Evolutionary conservation across 805 yeast genomes (phyloP).

Genomic region (Saccharomycopsis sp.): DNA sequence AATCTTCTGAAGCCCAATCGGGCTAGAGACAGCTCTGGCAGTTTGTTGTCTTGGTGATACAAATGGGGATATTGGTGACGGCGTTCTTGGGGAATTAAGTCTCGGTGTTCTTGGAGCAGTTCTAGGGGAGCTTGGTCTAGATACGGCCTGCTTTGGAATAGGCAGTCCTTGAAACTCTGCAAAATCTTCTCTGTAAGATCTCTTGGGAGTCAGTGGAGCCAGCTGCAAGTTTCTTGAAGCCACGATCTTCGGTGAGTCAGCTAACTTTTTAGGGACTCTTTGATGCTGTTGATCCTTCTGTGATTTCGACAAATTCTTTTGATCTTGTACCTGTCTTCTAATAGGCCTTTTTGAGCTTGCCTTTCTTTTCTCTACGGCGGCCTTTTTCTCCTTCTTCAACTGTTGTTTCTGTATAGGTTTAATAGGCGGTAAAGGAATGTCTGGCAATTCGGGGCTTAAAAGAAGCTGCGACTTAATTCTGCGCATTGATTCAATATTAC

Average conservation of each 20-base stretch:
- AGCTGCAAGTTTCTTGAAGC: background rate
- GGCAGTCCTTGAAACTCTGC: conserved; percentile 1
- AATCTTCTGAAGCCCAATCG: background rate
- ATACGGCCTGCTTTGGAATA: background rate
- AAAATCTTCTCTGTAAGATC: background rate
- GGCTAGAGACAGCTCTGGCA: background rate
- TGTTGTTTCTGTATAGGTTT: background rate
- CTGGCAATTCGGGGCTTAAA: background rate
- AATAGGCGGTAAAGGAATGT: background rate
- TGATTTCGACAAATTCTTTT: background rate
- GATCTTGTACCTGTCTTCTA: background rate
- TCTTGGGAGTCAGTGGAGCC: background rate
- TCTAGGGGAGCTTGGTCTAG: background rate
- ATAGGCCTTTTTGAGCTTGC: background rate
- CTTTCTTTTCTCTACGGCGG: background rate
- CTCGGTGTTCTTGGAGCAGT: background rate
- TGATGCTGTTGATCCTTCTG: background rate
- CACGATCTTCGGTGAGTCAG: background rate
- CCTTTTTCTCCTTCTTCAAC: background rate
- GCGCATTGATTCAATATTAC: background rate
- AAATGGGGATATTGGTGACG: background rate
- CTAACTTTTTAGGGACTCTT: background rate
- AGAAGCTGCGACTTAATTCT: background rate
- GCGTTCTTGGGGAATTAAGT: background rate
- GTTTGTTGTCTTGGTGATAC: background rate